Evolutionary conservation across 345 rosid genomes (phyloP), one percentile per base, ranked within the genome.

Genomic region (Populus euphratica): DNA sequence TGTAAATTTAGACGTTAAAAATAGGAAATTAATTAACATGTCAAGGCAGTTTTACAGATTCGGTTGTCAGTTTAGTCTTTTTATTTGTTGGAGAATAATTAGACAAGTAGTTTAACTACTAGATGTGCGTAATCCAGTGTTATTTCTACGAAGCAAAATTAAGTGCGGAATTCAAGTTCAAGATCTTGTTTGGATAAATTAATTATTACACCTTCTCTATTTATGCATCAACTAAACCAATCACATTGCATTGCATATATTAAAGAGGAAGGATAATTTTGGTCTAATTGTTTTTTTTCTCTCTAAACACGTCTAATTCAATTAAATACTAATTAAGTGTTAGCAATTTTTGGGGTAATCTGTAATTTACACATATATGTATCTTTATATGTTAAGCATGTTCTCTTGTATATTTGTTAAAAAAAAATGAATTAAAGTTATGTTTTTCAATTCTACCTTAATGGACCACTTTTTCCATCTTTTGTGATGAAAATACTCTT

Each of bases 1-100:
- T 31, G 21, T n/a, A 47, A 61, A 13, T 69, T 14, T 49, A 31
- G 62, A 35, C 18, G 9, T 50, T 68, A 14, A 69, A 9, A 10
- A 17, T 27, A 66, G 10, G n/a, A 66, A 9, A 66, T 66, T 66
- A 9, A 66, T 66, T 66, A n/a, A 36, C 20, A 66, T 66, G 39
- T 2, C 35, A 20, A n/a, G 69, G 20, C 39, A 25, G 56, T 41
- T 38, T 69, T 39, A 59, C 41, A 76, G 74, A 76, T 76, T 69
- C 54, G 59, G 56, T 31, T 56, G 79, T 59, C 68, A 76, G 68
- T 39, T 20, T 66, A 9, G 36, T 73, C 31, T 59, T 73, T 7
- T 61, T 59, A 29, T 38, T 10, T 17, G 2, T n/a, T 56, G 25
- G 13, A 23, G 62, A 56, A 56, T 23, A 56, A 56, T 56, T 56